Evolutionary conservation across 306 rosid species (phyloP).

Genomic region (Vigna angularis): DNA sequence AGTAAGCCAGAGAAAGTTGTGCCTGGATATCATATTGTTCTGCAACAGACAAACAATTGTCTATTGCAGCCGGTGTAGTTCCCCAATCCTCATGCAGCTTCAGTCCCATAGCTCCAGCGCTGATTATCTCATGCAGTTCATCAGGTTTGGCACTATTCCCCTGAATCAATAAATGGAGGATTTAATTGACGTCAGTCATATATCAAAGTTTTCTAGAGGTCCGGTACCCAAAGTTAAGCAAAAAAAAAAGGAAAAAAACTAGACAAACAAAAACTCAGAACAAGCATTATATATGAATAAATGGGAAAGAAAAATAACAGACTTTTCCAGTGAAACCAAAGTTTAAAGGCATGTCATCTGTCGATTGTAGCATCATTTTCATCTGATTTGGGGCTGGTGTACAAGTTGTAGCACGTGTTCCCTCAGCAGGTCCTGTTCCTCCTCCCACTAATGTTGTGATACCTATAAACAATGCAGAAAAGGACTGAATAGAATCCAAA

Average conservation of each 20-base stretch:
- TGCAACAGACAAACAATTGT: conserved; percentile 76
- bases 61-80: conserved; percentile 87
- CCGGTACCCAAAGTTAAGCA: conserved; percentile 15
- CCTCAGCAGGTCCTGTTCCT: conserved; percentile 95
- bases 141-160: conserved; percentile 82
- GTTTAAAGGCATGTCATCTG: conserved; percentile 86
- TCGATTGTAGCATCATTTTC: conserved; percentile 90
- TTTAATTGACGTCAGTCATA: conserved; percentile 23
- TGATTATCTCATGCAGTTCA: conserved; percentile 71
- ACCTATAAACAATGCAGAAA: conserved; percentile 60
- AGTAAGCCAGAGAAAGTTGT: conserved; percentile 28
- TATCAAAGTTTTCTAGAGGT: conserved; percentile 9
- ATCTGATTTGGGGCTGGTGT: conserved; percentile 82
- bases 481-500: conserved; percentile 25
- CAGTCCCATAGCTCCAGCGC: conserved; percentile 97
- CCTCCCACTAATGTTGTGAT: conserved; percentile 93
- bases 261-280: neutral
- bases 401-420: conserved; percentile 96
- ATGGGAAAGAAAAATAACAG: conserved; percentile 43
- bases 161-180: conserved; percentile 51
- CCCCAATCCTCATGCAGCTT: conserved; percentile 99
- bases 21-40: conserved; percentile 85
- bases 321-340: conserved; percentile 96
- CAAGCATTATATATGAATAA: conserved; percentile 18
- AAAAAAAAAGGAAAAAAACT: neutral